Base-by-base conservation (phyloP, 257 asterid genomes). In the Petunia secreta region DNA sequence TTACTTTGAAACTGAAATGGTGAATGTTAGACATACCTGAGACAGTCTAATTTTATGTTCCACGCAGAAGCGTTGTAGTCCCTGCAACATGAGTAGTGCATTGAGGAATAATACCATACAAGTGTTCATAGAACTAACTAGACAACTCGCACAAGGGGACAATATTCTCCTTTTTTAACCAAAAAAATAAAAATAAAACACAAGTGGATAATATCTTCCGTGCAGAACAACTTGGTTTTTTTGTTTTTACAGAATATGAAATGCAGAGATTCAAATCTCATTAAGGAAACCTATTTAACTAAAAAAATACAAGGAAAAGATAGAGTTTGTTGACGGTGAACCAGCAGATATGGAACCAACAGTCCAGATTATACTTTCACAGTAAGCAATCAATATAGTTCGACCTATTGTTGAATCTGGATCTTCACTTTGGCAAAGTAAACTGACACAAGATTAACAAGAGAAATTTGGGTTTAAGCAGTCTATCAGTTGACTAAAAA, bases 31-130 rank as follows among this genome's bases (percentile, higher is more conserved):
- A 34, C 83, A 66, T 87, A 90, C 98, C 96, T 92, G 94, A 3
- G 98, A 95, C 86, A 95, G 85, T 86, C 93, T 95, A 69, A 93
- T 93, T 85, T 90, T 95, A 84, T 93, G 95, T 88, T 95, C 98
- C 55, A 84, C 90, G 85, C 97, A 93, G 84, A 90, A 95, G 57
- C 99, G 95, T 80, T 93, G 99, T 88, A 95, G 91, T 75, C 97
- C 98, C 99, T 95, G 92, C 75, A 80, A 82, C 82, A 79, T 85
- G 53, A 81, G 0, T 14, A 46, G 10, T 46, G 58, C 16, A 75
- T 66, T 25, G 71, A 43, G 78, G 58, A 44, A 25, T 69, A 46
- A 46, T 3, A 2, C 43, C 58, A 4, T 46, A 69, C 9, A 46
- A 25, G 57, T 25, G 43, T 46, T 69, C 5, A 16, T 69, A 25